phyloP scores from a whole-genome alignment of 345 rosid species.

The Camelina hispida region DNA sequence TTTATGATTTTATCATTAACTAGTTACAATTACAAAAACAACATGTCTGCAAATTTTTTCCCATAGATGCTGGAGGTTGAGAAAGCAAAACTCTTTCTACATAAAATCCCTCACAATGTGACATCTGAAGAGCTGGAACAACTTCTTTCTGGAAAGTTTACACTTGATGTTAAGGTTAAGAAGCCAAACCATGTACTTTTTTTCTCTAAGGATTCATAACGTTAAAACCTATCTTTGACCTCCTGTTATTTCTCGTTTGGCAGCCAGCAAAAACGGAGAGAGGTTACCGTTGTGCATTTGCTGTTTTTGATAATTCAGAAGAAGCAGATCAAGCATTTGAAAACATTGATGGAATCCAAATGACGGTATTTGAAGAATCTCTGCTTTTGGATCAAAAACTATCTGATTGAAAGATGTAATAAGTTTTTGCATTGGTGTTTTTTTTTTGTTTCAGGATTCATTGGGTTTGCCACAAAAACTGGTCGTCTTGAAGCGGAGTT shows the following conservation, averaged over 20 bases:
- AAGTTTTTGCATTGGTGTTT: background rate
- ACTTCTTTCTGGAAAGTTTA: constrained; percentile 44
- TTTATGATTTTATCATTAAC: background rate
- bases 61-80: constrained; percentile 53
- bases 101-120: constrained; percentile 63
- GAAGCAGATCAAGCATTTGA: constrained; percentile 69
- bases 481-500: constrained; percentile 40
- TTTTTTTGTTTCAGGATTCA: constrained; percentile 58
- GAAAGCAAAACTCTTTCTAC: constrained; percentile 63
- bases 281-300: constrained; percentile 55
- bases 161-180: constrained; percentile 64
- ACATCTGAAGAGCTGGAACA: constrained; percentile 49
- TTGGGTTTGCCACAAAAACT: constrained; percentile 66
- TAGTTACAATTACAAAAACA: background rate
- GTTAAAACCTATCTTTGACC: background rate
- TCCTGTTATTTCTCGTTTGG: constrained; percentile 21
- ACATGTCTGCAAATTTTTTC: constrained; percentile 9
- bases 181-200: background rate
- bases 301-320: constrained; percentile 51
- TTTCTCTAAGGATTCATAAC: background rate
- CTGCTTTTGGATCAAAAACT: background rate
- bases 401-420: background rate
- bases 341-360: constrained; percentile 50
- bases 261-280: constrained; percentile 61
- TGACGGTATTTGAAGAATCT: constrained; percentile 50